Conservation (phyloP, 257 asterid species). For the Solanum appendiculatum region DNA sequence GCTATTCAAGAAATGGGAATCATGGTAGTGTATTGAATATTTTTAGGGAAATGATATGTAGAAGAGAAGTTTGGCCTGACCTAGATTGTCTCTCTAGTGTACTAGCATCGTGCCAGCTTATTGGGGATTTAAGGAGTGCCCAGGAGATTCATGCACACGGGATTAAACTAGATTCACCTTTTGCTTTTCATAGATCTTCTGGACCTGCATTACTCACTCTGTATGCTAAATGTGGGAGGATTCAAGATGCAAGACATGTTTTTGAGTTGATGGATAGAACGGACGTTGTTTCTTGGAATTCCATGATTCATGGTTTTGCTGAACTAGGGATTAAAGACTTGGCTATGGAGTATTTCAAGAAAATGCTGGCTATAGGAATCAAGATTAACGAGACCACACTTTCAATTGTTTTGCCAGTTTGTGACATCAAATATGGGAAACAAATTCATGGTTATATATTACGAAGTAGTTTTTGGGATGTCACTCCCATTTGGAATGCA, state of each 20-base stretch:
- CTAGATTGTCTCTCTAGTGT: slow-evolving; percentile 28
- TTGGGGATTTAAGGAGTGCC: slow-evolving; percentile 15
- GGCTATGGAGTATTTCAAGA: slow-evolving; percentile 16
- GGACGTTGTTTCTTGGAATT: slow-evolving; percentile 33
- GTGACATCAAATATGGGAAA: slow-evolving; percentile 24
- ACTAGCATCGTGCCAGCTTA: slow-evolving; percentile 24
- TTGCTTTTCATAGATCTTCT: slow-evolving; percentile 20
- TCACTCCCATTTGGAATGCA: slow-evolving; percentile 21
- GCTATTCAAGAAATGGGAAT: slow-evolving; percentile 25
- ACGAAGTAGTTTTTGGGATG: not conserved
- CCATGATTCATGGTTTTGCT: slow-evolving; percentile 32
- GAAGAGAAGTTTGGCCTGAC: slow-evolving; percentile 14
- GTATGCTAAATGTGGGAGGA: slow-evolving; percentile 24
- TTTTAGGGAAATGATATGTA: slow-evolving; percentile 17
- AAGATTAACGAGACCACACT: slow-evolving; percentile 21
- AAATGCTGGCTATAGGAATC: slow-evolving; percentile 18
- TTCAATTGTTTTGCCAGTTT: slow-evolving; percentile 19
- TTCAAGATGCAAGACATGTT: slow-evolving; percentile 12
- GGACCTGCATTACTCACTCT: slow-evolving; percentile 35
- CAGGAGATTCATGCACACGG: slow-evolving; percentile 36
- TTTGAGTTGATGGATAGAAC: slow-evolving; percentile 25
- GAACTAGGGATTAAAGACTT: slow-evolving; percentile 9
- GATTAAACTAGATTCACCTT: slow-evolving; percentile 3
- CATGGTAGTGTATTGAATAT: slow-evolving; percentile 1
- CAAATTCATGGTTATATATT: slow-evolving; percentile 22